These are phyloP conservation scores for Diaporthe humulicola DNA, from an alignment of 2,329 filamentous ascomycete genomes.

Conservation along the genomic window DNA sequence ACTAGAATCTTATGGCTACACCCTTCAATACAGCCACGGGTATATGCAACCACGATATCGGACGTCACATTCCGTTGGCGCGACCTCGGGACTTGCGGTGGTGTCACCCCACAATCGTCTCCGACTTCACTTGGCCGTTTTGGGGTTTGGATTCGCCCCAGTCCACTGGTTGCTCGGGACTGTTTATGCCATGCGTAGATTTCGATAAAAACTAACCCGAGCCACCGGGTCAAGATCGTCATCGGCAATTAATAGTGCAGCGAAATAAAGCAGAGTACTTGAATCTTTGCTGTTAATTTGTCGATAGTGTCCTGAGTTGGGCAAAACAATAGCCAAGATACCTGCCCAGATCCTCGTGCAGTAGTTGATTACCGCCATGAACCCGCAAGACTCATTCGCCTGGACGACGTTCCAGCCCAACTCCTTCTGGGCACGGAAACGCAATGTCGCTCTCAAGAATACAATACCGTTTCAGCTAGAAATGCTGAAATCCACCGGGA, in stretches of 20 bases:
- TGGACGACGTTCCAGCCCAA: conserved; percentile 32
- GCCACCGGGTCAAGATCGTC: conserved; percentile 6
- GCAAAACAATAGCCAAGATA: neutral
- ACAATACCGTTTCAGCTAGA: conserved; percentile 37
- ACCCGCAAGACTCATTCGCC: conserved; percentile 35
- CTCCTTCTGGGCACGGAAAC: conserved; percentile 38
- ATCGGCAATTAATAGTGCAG: neutral
- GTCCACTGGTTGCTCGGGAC: neutral
- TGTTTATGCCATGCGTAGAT: neutral
- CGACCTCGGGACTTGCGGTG: neutral
- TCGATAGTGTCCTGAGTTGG: neutral
- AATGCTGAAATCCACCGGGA: conserved; percentile 56
- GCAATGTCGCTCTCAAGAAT: conserved; percentile 34
- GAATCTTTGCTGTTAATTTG: neutral
- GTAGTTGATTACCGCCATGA: neutral
- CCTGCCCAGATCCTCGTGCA: neutral
- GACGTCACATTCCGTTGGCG: neutral
- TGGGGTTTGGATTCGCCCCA: neutral
- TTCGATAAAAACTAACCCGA: conserved; percentile 22
- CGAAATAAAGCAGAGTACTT: neutral
- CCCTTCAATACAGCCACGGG: neutral
- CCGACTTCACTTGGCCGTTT: conserved; percentile 8
- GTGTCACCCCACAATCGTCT: conserved; percentile 31
- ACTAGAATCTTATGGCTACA: neutral
- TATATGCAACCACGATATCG: neutral